Percentiles rank a stretch among this genome's conserved stretches.
Evolutionary conservation across 352 stramenopile species (phyloP).

Genomic region (Plasmopara muralis): DNA sequence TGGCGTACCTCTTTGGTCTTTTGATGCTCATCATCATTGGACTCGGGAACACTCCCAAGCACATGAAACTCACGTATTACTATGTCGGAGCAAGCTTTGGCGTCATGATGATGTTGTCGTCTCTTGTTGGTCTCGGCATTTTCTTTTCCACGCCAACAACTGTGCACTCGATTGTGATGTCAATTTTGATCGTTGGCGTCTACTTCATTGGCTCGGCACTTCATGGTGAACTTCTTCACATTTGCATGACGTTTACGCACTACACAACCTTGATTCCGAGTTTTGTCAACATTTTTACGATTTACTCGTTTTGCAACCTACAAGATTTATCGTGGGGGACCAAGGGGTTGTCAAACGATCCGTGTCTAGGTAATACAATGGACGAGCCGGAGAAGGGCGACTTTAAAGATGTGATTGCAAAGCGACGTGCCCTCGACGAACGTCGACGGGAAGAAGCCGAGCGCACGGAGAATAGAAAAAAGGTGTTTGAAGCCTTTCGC

Average conservation of each 20-base stretch:
- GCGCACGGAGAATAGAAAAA: slow-evolving; percentile 61
- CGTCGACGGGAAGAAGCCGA: slow-evolving; percentile 49
- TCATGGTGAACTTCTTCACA: slow-evolving; percentile 76
- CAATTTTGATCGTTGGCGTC: slow-evolving; percentile 62
- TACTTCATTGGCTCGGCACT: slow-evolving; percentile 81
- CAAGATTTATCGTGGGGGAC: slow-evolving; percentile 86
- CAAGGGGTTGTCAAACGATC: slow-evolving; percentile 58
- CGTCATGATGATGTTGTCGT: slow-evolving; percentile 76
- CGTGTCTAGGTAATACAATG: slow-evolving; percentile 26
- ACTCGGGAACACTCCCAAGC: slow-evolving; percentile 82
- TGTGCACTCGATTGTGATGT: slow-evolving; percentile 46
- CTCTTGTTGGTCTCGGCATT: slow-evolving; percentile 58
- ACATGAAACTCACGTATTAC: slow-evolving; percentile 84
- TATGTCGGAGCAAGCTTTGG: slow-evolving; percentile 66
- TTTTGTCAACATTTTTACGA: slow-evolving; percentile 87
- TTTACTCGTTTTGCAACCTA: slow-evolving; percentile 88
- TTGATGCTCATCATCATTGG: slow-evolving; percentile 83
- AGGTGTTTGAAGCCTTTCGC: slow-evolving; percentile 76
- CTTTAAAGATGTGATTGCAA: slow-evolving; percentile 80
- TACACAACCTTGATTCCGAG: slow-evolving; percentile 82
- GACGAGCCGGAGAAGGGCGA: slow-evolving; percentile 71
- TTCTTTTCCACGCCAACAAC: slow-evolving; percentile 66
- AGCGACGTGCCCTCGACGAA: slow-evolving; percentile 65
- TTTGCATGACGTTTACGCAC: slow-evolving; percentile 82
- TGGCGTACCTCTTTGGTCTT: slow-evolving; percentile 68